Evolutionary conservation across 2,329 filamentous ascomycete genomes (phyloP).

Genomic region (Penicillium fuscoglaucum): DNA sequence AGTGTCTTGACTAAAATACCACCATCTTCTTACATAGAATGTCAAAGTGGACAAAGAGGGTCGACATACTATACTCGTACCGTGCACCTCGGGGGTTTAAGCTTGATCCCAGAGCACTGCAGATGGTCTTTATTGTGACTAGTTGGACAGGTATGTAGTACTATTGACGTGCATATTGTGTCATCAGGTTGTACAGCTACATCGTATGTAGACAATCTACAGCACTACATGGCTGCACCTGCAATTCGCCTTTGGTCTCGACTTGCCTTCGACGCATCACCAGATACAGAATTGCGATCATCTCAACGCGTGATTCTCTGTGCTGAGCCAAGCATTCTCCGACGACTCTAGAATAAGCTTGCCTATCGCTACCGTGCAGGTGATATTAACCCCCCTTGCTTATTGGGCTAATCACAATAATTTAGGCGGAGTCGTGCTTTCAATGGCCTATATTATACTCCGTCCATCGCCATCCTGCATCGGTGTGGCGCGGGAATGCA

Average conservation of each 20-base stretch:
- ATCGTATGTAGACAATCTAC: background rate
- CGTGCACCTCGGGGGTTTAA: background rate
- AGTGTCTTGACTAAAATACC: background rate
- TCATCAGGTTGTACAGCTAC: background rate
- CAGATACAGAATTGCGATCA: background rate
- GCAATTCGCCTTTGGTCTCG: background rate
- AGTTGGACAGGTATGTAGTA: background rate
- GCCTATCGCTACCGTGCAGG: background rate
- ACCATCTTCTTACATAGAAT: background rate
- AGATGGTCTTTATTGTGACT: background rate
- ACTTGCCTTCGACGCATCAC: background rate
- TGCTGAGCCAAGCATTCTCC: background rate
- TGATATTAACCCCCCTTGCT: background rate
- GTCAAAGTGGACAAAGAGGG: background rate
- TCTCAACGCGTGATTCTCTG: background rate
- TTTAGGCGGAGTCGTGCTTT: background rate
- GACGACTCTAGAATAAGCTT: background rate
- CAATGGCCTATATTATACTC: background rate
- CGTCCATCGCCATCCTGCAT: background rate
- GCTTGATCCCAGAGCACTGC: constrained; percentile 5
- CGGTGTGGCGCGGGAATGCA: constrained; percentile 3
- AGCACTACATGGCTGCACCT: background rate
- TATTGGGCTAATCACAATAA: background rate
- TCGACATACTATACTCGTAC: background rate
- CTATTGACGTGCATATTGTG: background rate